phyloP scores from a whole-genome alignment of 371 early-diverging fungal species.

The Dinochytrium kinnereticum region DNA sequence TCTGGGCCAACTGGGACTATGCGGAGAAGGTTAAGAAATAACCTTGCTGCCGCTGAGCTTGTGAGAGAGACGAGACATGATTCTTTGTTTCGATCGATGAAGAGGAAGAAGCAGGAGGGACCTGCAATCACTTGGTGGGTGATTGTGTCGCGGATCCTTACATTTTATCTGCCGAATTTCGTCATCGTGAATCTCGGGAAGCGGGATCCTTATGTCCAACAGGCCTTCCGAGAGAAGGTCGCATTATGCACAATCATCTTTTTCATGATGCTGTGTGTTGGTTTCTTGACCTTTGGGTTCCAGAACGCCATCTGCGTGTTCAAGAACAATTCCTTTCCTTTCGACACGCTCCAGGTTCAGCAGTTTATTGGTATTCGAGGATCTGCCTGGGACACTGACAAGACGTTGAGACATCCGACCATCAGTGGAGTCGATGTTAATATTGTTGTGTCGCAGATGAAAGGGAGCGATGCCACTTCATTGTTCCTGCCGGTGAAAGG shows the following conservation, averaged over 20 bases:
- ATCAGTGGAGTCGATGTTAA: neutral
- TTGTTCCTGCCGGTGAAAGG: neutral
- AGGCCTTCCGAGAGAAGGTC: constrained; percentile 57
- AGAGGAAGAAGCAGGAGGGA: constrained; percentile 12
- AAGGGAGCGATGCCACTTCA: neutral
- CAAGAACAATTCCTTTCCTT: neutral
- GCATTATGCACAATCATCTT: constrained; percentile 51
- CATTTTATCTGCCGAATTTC: constrained; percentile 27
- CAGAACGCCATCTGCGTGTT: constrained; percentile 13
- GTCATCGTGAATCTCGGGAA: constrained; percentile 33
- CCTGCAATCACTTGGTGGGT: constrained; percentile 28
- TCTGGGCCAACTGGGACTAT: no score
- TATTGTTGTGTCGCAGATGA: neutral
- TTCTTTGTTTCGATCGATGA: constrained; percentile 15
- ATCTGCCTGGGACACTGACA: neutral
- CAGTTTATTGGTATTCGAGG: constrained; percentile 4
- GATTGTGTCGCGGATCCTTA: constrained; percentile 24
- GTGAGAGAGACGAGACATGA: constrained; percentile 16
- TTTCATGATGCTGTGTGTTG: constrained; percentile 45
- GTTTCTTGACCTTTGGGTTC: constrained; percentile 54
- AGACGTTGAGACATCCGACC: neutral
- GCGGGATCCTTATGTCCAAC: constrained; percentile 38
- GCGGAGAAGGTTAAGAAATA: constrained; percentile 2
- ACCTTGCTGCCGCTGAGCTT: constrained; percentile 16
- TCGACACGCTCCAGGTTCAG: neutral